Base-by-base conservation (phyloP, 2,329 filamentous ascomycete species). In the Pseudogymnoascus sp. region DNA sequence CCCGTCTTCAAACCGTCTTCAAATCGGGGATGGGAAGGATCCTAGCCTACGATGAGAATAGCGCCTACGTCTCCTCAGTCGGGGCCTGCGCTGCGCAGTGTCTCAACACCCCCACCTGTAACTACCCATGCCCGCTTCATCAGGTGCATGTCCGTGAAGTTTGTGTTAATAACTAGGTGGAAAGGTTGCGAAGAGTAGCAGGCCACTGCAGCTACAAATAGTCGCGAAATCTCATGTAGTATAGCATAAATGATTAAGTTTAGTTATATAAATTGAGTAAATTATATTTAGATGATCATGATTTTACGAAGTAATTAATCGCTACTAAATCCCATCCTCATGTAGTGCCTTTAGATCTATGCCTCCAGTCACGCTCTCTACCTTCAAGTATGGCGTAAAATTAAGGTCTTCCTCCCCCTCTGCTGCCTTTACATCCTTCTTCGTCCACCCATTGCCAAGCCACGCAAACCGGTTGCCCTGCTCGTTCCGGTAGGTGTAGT, bases 361-460 rank as follows among this genome's bases (percentile, higher is more conserved):
- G 19, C 81, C 76, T 30, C 78, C 77, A 0, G 82, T 81, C 33
- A 80, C 68, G 8, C 55, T 30, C 36, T 63, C 62, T 16, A 36
- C 52, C 64, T 75, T 80, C 62, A 90, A 71, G 76, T 89, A 88
- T 11, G 80, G 75, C 6, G 84, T 87, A 69, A 88, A 62, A 39
- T 62, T 30, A 30, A 63, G 19, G 16, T 41, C 60, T 16, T 75
- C 75, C 7, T 76, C 73, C 33, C 84, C 79, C 6, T 39, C 12
- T 41, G 30, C 28, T 75, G 67, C 72, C 59, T 9, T 22, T 14
- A 35, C 59, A 63, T 90, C 87, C 64, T 80, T 80, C 63, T 68
- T 76, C 3, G 85, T 88, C 73, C 81, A 83, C 0, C 87, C 87
- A 67, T 86, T 87, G 0, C 87, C 87, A 66, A 89, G 42, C 39